Base-by-base conservation (phyloP, 129 eudicot genomes). In the Flaveria trinervia region DNA sequence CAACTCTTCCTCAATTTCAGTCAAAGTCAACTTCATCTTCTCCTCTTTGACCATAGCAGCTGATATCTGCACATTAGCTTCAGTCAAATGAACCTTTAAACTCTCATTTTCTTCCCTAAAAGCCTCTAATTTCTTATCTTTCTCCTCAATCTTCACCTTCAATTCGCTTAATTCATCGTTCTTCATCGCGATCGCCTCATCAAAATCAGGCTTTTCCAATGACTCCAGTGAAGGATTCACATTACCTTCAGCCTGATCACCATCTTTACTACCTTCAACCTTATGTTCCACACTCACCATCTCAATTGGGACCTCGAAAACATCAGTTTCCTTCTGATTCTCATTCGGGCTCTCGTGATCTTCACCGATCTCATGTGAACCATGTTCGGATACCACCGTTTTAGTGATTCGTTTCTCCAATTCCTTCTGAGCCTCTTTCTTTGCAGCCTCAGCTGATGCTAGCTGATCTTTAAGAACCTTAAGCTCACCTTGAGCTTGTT, bases 401-500 rank as follows among this genome's bases (percentile, higher is more conserved):
- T 81, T 90, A 22, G 41, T 65, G 60, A 85, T 12, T 56, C 88
- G 78, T 73, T 84, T 89, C 52, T 90, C 84, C 2, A 93, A 86
- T 72, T 90, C 86, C 50, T 87, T 81, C 76, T 94, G 98, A 66
- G 96, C 93, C 74, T 84, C 88, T 68, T 86, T 94, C 62, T 91
- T 93, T 28, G 91, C 93, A n/a, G 89, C 85, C 76, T 89, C 97
- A 39, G 89, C 86, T 59, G 94, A 89, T 43, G 84, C 77, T 61
- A 94, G 57, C 80, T 91, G 96, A 45, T 85, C 77, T 82, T 93
- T 91, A 22, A 93, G 87, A 72, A 77, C 68, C 85, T 86, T 90
- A 52, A 93, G 87, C 87, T 93, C 97, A 9, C 76, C 85, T 77
- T 93, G 97, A 16, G 97, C 98, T 77, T 85, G 97, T 57, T 82